Base-by-base conservation (phyloP, 2,329 filamentous ascomycete genomes). In the Aspergillus pseudoglaucus region DNA sequence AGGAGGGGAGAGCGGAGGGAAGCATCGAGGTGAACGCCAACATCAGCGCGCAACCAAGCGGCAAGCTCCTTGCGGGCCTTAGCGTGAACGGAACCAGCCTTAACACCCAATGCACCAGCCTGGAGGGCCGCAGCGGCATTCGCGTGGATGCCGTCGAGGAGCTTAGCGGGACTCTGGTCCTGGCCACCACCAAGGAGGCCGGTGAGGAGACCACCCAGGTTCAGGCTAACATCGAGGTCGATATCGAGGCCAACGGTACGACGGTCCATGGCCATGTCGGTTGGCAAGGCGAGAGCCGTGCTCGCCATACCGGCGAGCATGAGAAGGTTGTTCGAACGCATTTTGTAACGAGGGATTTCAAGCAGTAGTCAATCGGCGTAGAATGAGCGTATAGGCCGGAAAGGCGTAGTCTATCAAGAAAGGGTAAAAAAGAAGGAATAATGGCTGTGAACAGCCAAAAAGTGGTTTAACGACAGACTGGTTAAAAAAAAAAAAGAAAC, bases 91-190 rank as follows among this genome's bases (percentile, higher is more conserved):
- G 47, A 48, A 42, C 55, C 56, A 38, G 64, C 57, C 48, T 56
- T 61, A 52, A 61, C 62, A 53, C 66, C 66, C 42, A 69, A 48
- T 44, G 60, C 63, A 62, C 63, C 60, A 53, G 62, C 64, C 45
- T 62, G 51, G 15, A 69, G 61, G 45, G 66, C 66, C 23, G 65
- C 66, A 44, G 65, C 66, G 52, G 56, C 66, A 46, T 61, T 51
- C 33, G 63, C 60, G 44, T 53, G 59, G 46, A 69, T 57, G 25
- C 62, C 64, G 51, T 41, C 47, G 46, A 69, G 56, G 43, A 64
- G 33, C 14, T 49, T 47, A 15, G 33, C 48, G 12, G 58, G 53
- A 45, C 47, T 52, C 22, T 52, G 42, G 15, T 55, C 45, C 18
- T 52, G 57, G 39, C 51, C 53, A 46, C 56, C 45, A 18, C 53